Evolutionary conservation across 1,284 basidiomycete species (phyloP).

Genomic region (Tremellales sp.): DNA sequence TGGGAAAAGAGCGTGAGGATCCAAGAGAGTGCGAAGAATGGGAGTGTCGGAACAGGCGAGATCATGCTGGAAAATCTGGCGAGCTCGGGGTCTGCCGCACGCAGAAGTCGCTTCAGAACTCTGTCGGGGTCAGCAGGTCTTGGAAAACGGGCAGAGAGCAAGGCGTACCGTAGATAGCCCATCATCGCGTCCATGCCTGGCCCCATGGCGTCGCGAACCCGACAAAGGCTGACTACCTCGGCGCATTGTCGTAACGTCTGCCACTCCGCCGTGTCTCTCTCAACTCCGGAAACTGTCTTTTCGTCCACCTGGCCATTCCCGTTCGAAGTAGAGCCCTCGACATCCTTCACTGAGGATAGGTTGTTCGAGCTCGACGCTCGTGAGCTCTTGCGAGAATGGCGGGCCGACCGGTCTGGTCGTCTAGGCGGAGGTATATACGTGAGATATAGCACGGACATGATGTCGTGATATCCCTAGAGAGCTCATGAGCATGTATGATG

Average conservation of each 20-base stretch:
- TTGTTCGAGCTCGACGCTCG: not conserved
- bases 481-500: too few species aligned
- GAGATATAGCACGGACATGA: conserved; percentile 77
- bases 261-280: conserved; percentile 51
- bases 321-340: not conserved
- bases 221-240: conserved; percentile 59
- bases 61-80: conserved; percentile 52
- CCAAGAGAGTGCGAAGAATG: conserved; percentile 75
- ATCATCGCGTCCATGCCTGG: conserved; percentile 75
- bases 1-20: conserved; percentile 87
- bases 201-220: conserved; percentile 86
- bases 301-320: not conserved
- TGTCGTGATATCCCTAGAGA: conserved; percentile 93
- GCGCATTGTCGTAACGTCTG: conserved; percentile 61
- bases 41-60: conserved; percentile 37
- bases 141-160: not conserved
- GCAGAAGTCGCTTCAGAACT: conserved; percentile 65
- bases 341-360: not conserved
- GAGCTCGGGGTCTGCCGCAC: conserved; percentile 66
- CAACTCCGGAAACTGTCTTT: not conserved
- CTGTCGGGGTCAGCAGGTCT: conserved; percentile 46
- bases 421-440: conserved; percentile 53
- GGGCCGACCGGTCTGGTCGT: too few species aligned
- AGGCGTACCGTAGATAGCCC: conserved; percentile 66
- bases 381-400: not conserved